phyloP scores from a whole-genome alignment of 176 grass and related monocot genomes.

The Bromus sterilis region DNA sequence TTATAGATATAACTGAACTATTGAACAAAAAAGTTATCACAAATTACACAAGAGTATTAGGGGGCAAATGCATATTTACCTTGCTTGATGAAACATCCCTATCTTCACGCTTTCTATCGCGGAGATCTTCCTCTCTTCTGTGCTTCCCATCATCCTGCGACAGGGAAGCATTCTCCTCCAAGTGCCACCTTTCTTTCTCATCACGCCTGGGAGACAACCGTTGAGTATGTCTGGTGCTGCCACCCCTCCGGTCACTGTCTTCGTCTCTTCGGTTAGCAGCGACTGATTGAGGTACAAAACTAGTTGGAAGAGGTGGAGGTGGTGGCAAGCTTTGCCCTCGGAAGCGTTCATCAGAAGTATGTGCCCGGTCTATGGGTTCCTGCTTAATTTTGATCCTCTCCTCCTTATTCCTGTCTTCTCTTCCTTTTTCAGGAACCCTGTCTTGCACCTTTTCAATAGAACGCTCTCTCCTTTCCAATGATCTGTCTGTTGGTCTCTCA shows the following conservation, averaged over 20 bases:
- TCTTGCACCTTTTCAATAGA: conserved; percentile 78
- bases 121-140: conserved; percentile 77
- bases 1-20: conserved; percentile 10
- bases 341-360: conserved; percentile 60
- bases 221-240: conserved; percentile 49
- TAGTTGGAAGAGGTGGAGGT: conserved; percentile 83
- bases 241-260: conserved; percentile 47
- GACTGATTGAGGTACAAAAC: conserved; percentile 94
- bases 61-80: conserved; percentile 34
- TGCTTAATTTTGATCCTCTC: conserved; percentile 68
- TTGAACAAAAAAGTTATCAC: not conserved
- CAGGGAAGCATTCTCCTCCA: conserved; percentile 49
- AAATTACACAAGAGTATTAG: not conserved
- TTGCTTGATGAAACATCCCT: conserved; percentile 67
- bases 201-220: conserved; percentile 70
- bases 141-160: conserved; percentile 76
- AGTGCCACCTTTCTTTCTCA: conserved; percentile 80
- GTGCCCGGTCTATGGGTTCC: conserved; percentile 27
- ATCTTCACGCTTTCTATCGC: conserved; percentile 87
- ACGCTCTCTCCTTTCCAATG: conserved; percentile 64
- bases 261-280: conserved; percentile 61
- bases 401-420: conserved; percentile 93
- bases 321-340: conserved; percentile 88
- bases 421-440: conserved; percentile 59
- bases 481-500: conserved; percentile 74